Base-by-base conservation (phyloP, 495 filamentous ascomycete species). In the Penicillium taxi region DNA sequence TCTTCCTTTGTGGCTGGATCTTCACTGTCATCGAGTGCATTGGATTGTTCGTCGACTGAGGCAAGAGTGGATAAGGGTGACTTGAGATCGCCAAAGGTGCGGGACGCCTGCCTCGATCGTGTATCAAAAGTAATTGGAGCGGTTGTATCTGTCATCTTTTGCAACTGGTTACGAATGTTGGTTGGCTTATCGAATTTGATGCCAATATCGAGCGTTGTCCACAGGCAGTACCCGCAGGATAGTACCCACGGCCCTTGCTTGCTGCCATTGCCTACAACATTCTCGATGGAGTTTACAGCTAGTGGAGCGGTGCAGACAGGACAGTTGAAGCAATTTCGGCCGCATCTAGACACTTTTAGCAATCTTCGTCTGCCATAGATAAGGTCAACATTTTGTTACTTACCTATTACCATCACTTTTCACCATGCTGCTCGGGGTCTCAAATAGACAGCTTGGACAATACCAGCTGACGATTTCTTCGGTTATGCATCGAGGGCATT, bases 361-460 rank as follows among this genome's bases (percentile, higher is more conserved):
- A 37, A 35, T 7, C 14, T 2, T 22, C 2, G 5, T 17, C 13
- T 40, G 21, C 13, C 7, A 42, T 28, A 20, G 24, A 17, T 11
- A 25, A 21, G 20, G n/a, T 6, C 5, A 2, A 6, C 6, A 2
- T 16, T 11, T 16, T 32, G n/a, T 7, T 26, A 62, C 78, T 31
- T 72, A 94, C 89, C 90, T 77, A 56, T 94, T 94, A 9, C 88
- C 89, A 50, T 98, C 93, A 46, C 75, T 82, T 64, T 86, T 87
- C 20, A 96, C 75, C 56, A 82, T 83, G 51, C 81, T 88, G 53
- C 81, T 90, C 7, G 89, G 86, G 22, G 91, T 87, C 62, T 98
- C 91, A 50, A 96, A 96, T 38, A 96, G 59, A 59, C 91, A 98
- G 56, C 73, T 88, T n/a, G 91, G 91, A 55, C 91, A 98, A 52